Percentiles rank a stretch among this genome's conserved stretches.
Evolutionary conservation across 2,329 filamentous ascomycete genomes (phyloP).

Genomic region (Calonectria hawksworthii): DNA sequence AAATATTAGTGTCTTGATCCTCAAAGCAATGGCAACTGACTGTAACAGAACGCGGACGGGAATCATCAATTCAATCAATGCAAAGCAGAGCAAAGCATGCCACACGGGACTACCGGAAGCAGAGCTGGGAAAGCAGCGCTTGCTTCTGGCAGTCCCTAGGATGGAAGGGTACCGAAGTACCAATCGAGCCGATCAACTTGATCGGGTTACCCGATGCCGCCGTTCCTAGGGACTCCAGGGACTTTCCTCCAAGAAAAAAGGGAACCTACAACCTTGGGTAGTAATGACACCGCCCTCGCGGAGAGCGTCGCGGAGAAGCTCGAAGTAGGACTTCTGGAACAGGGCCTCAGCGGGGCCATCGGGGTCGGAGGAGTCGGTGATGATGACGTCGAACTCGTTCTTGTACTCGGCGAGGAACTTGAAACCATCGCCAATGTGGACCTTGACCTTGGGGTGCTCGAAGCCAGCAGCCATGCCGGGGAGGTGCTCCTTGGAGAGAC

Average conservation of each 20-base stretch:
- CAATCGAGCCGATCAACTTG: conserved; percentile 45
- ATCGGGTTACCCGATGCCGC: conserved; percentile 44
- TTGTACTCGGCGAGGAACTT: conserved; percentile 98
- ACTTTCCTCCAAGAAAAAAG: conserved; percentile 67
- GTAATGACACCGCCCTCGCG: conserved; percentile 97
- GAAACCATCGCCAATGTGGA: conserved; percentile 97
- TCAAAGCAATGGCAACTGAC: conserved; percentile 27
- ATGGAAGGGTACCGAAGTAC: conserved; percentile 44
- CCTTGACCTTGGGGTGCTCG: conserved; percentile 92
- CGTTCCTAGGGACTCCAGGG: conserved; percentile 53
- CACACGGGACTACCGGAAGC: conserved; percentile 55
- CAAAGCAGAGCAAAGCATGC: conserved; percentile 39
- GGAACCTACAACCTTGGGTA: conserved; percentile 99
- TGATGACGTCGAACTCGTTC: conserved; percentile 99
- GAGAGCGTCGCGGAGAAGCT: conserved; percentile 91
- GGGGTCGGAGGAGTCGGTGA: conserved; percentile 98
- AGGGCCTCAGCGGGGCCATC: conserved; percentile 96
- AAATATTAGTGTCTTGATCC: conserved; percentile 35
- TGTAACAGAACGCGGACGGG: conserved; percentile 37
- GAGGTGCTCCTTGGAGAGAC: conserved; percentile 97
- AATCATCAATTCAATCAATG: conserved; percentile 34
- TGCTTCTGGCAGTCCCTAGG: conserved; percentile 54
- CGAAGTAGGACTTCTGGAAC: conserved; percentile 99
- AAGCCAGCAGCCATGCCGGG: conserved; percentile 94
- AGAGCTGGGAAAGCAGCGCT: conserved; percentile 56